Percentiles rank a stretch among this genome's conserved stretches.
These are phyloP conservation scores for Pleurotus tuoliensis DNA, from an alignment of 768 basidiomycete species.

Conservation along the genomic window DNA sequence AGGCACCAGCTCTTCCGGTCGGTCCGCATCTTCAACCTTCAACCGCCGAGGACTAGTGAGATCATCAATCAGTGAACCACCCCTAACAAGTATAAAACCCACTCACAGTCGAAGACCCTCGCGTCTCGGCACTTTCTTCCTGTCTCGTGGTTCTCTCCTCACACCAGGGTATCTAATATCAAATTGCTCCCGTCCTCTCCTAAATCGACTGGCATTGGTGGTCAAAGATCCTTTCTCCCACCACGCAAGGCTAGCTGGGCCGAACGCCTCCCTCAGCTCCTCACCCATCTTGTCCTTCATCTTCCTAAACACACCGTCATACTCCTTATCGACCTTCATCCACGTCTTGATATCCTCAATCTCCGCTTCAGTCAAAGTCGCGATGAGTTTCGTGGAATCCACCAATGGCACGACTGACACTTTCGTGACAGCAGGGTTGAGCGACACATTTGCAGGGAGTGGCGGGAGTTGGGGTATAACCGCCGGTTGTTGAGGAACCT, in stretches of 20 bases:
- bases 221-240: constrained; percentile 55
- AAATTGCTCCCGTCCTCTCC: constrained; percentile 44
- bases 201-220: constrained; percentile 32
- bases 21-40: constrained; percentile 49
- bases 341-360: constrained; percentile 52
- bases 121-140: constrained; percentile 51
- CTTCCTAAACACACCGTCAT: constrained; percentile 43
- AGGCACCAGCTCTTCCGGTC: constrained; percentile 83
- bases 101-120: constrained; percentile 79
- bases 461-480: constrained; percentile 33
- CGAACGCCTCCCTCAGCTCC: constrained; percentile 45
- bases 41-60: constrained; percentile 56
- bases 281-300: constrained; percentile 51
- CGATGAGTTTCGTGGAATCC: constrained; percentile 51
- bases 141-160: constrained; percentile 25
- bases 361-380: constrained; percentile 46
- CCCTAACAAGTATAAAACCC: constrained; percentile 12
- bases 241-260: constrained; percentile 43
- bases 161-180: constrained; percentile 44
- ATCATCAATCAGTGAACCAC: constrained; percentile 8
- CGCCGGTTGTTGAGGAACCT: constrained; percentile 12
- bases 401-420: constrained; percentile 59
- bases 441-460: constrained; percentile 36
- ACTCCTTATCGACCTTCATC: constrained; percentile 61
- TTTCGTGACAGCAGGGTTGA: constrained; percentile 56